These are phyloP conservation scores for Glaciozyma martinii DNA, from an alignment of 768 basidiomycete species.

Conservation along the genomic window DNA sequence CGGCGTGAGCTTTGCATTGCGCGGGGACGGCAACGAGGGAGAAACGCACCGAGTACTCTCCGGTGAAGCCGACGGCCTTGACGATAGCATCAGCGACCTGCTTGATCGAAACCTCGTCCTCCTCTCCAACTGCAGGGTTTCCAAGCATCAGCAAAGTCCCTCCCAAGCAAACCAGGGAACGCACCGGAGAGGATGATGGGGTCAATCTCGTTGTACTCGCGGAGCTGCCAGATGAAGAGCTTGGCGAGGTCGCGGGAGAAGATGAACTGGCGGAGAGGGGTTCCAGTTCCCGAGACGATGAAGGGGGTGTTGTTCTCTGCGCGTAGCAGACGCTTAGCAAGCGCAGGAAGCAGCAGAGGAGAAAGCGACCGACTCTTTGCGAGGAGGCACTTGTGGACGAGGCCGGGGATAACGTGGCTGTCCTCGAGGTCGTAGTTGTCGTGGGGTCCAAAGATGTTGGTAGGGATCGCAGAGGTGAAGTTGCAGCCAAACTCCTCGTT, in stretches of 20 bases:
- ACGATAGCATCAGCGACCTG: slow-evolving; percentile 85
- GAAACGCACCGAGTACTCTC: slow-evolving; percentile 57
- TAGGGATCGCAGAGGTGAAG: slow-evolving; percentile 94
- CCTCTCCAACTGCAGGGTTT: slow-evolving; percentile 61
- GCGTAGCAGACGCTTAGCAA: slow-evolving; percentile 10
- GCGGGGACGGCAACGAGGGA: not conserved
- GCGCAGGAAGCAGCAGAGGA: not conserved
- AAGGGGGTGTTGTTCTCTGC: slow-evolving; percentile 74
- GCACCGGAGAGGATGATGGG: slow-evolving; percentile 82
- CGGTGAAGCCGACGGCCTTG: slow-evolving; percentile 65
- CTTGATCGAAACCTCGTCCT: slow-evolving; percentile 89
- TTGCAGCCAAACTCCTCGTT: slow-evolving; percentile 89
- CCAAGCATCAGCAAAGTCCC: not conserved
- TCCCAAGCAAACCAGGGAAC: slow-evolving; percentile 18
- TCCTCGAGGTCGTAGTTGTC: slow-evolving; percentile 90
- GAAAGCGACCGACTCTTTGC: slow-evolving; percentile 60
- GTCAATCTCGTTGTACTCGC: slow-evolving; percentile 80
- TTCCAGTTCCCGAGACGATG: slow-evolving; percentile 78
- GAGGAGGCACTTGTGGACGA: slow-evolving; percentile 86
- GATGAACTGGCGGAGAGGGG: slow-evolving; percentile 92
- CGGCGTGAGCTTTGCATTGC: not conserved
- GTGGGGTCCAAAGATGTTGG: slow-evolving; percentile 89
- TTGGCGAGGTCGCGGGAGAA: slow-evolving; percentile 94
- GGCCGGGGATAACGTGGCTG: slow-evolving; percentile 86
- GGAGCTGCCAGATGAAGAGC: slow-evolving; percentile 75